These are phyloP conservation scores for Pleurotus salmoneostramineus DNA, from an alignment of 768 basidiomycete species.

Conservation along the genomic window DNA sequence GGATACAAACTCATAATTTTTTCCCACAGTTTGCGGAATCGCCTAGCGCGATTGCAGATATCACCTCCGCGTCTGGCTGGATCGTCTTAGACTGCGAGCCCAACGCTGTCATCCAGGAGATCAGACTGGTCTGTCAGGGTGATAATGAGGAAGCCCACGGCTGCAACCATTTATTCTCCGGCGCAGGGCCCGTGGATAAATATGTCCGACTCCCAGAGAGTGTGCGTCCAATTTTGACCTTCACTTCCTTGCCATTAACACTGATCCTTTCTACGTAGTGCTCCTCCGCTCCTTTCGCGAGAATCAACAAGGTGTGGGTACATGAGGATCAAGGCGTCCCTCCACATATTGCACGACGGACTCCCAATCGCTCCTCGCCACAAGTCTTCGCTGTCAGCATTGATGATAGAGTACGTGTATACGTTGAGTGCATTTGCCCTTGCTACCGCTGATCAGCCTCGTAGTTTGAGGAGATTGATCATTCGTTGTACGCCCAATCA, in stretches of 20 bases:
- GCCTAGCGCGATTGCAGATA: neutral
- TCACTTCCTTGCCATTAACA: neutral
- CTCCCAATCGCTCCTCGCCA: neutral
- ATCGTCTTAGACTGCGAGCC: conserved; percentile 1
- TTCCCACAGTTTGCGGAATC: neutral
- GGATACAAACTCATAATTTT: neutral
- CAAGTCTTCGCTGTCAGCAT: neutral
- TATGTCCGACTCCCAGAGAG: conserved; percentile 49
- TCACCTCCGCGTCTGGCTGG: neutral
- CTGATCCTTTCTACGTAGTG: neutral
- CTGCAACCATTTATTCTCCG: conserved; percentile 35
- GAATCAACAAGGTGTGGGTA: conserved; percentile 35
- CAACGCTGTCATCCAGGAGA: neutral
- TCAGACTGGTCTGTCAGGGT: neutral
- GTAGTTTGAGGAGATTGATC: neutral
- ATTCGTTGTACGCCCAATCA: neutral
- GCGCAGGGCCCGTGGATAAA: conserved; percentile 37
- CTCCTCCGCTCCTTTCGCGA: conserved; percentile 25
- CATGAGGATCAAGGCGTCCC: conserved; percentile 42
- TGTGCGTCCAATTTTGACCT: conserved; percentile 24
- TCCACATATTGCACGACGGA: neutral
- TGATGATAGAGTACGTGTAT: neutral
- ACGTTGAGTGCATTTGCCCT: too few relatives aligned
- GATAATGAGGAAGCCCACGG: conserved; percentile 12
- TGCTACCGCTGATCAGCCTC: too few relatives aligned